Base-by-base conservation (phyloP, 2,329 filamentous ascomycete species). In the Fonsecaea erecta region DNA sequence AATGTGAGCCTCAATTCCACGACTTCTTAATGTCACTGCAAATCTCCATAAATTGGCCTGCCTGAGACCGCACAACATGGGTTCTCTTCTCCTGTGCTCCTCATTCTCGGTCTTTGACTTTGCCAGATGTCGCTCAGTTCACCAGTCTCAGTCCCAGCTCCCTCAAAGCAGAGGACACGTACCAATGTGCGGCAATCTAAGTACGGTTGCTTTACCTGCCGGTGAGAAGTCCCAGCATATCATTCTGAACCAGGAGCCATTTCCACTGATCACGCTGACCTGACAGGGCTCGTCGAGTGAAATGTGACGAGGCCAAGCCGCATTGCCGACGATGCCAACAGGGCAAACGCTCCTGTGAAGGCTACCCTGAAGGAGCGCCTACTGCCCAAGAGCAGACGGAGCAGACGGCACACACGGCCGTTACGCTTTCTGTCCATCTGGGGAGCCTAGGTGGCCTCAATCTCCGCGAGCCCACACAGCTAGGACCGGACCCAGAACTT, bases 131-230 rank as follows among this genome's bases (percentile, higher is more conserved):
- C 34, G 21, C 32, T 16, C 28, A 11, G 28, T 21, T 26, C 30
- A 11, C 24, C 8, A 30, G 8, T 21, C 18, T 21, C 46, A 11
- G 28, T 21, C 18, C 32, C 46, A 11, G 28, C 34, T n/a, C 5
- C 46, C 21, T n/a, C 11, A 14, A 55, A 54, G 37, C 55, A 34
- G 16, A 58, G 55, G 37, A 58, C 59, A 32, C 59, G 59, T 21
- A 55, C 52, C 48, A 62, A 62, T 24, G 59, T 62, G 5, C 59
- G 37, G 11, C 62, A 64, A 40, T 60, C 56, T 1, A 64, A 64
- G 51, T 64, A 61, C 30, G 62, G 62, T 18, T 64, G 62, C 48
- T 54, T 32, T 21, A 64, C 62, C 8, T 64, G 62, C 56, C 57
- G 48, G 62, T 64, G 24, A 57, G 53, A 26, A 16, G 8, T 48